Conservation (phyloP, 163 green algal species). For the Scenedesmus sp. region DNA sequence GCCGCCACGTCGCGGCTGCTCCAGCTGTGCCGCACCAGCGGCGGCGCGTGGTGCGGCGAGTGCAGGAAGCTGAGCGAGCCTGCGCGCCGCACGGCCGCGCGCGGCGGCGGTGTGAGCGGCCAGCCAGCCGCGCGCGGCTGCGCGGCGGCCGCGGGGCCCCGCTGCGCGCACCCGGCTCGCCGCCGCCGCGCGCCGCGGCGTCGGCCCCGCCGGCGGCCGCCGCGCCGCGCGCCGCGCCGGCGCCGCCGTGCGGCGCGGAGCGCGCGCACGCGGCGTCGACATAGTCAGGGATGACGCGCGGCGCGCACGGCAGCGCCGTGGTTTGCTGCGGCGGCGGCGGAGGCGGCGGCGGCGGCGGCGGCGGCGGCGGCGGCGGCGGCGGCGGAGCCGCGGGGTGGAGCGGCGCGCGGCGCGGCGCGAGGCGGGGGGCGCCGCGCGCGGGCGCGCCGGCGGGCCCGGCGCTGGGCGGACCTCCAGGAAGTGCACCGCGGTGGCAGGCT, state of each 20-base stretch:
- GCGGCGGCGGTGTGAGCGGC: too few relatives aligned
- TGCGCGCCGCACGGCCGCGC: too few relatives aligned
- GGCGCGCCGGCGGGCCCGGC: too few relatives aligned
- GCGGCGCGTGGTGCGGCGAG: neutral
- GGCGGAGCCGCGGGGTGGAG: too few relatives aligned
- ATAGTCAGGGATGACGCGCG: conserved; percentile 68
- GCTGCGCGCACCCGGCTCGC: too few relatives aligned
- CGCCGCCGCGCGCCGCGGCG: too few relatives aligned
- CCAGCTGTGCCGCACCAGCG: conserved; percentile 28
- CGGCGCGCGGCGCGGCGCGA: too few relatives aligned
- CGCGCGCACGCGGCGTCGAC: conserved; percentile 41
- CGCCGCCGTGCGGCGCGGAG: conserved; percentile 19
- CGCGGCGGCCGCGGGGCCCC: neutral
- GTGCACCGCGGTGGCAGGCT: conserved; percentile 50
- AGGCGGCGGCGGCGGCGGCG: neutral
- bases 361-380: neutral
- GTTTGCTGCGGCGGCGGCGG: conserved; percentile 41
- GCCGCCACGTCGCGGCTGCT: conserved; percentile 32
- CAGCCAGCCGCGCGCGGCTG: neutral
- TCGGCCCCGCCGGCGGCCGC: too few relatives aligned
- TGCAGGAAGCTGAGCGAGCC: conserved; percentile 10
- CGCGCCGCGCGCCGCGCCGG: neutral
- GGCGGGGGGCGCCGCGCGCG: too few relatives aligned
- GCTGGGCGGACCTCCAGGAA: conserved; percentile 55
- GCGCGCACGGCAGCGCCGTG: conserved; percentile 44